Conservation (phyloP, 129 eudicot genomes). For the Escallonia rubra region DNA sequence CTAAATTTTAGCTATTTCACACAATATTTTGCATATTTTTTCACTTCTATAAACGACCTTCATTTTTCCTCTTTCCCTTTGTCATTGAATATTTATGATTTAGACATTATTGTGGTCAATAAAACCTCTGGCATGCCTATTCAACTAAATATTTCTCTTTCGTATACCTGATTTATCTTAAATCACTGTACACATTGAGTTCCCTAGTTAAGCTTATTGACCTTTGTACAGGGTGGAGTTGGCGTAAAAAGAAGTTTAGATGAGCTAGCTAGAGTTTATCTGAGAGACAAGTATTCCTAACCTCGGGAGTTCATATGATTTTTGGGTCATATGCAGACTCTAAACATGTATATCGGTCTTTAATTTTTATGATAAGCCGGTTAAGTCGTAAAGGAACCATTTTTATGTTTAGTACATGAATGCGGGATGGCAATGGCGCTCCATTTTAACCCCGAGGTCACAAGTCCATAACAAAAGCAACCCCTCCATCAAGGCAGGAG, state of each 20-base stretch:
- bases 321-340: too few relatives aligned
- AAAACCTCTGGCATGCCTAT: slow-evolving; percentile 98
- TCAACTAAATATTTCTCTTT: slow-evolving; percentile 44
- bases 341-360: too few relatives aligned
- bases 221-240: slow-evolving; percentile 68
- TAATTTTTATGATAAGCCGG: too few relatives aligned
- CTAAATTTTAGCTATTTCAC: slow-evolving; percentile 1
- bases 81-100: slow-evolving; percentile 42
- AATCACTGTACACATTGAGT: too few relatives aligned
- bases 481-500: too few relatives aligned
- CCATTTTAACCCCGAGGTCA: too few relatives aligned
- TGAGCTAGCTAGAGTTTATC: slow-evolving; percentile 77
- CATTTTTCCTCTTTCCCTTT: neutral
- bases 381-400: too few relatives aligned
- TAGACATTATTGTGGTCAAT: slow-evolving; percentile 79
- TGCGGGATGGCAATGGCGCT: too few relatives aligned
- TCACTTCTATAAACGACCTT: neutral
- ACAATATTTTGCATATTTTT: neutral
- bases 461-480: too few relatives aligned
- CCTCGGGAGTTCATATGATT: too few relatives aligned
- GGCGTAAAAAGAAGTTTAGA: slow-evolving; percentile 86
- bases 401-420: too few relatives aligned
- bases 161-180: neutral
- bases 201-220: neutral
- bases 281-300: slow-evolving; percentile 61